Evolutionary conservation across 2,329 filamentous ascomycete species (phyloP).

Genomic region (Kalaharituber pfeilii): DNA sequence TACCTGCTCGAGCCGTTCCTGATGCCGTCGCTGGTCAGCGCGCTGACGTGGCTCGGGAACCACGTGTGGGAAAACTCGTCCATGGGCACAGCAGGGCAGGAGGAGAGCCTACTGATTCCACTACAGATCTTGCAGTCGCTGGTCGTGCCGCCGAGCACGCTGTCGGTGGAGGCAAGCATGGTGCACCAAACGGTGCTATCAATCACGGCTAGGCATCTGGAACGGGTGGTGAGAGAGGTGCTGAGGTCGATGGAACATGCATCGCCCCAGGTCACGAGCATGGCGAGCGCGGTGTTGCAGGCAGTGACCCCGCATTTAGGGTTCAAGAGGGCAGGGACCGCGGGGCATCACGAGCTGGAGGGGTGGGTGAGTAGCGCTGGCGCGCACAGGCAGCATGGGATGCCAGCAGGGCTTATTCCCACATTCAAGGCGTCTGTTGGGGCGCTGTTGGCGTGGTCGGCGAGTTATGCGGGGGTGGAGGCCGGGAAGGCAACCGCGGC

Average conservation of each 20-base stretch:
- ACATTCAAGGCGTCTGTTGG: not conserved
- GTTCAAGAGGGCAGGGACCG: constrained; percentile 43
- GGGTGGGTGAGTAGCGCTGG: constrained; percentile 39
- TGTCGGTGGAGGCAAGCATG: constrained; percentile 48
- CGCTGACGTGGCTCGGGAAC: constrained; percentile 52
- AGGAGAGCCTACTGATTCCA: constrained; percentile 25
- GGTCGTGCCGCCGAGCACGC: constrained; percentile 51
- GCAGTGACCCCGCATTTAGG: constrained; percentile 31
- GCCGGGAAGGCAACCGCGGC: not conserved
- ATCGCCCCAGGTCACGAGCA: constrained; percentile 30
- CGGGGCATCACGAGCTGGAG: constrained; percentile 50
- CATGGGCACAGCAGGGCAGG: constrained; percentile 40
- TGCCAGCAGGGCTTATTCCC: not conserved
- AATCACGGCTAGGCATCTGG: constrained; percentile 20
- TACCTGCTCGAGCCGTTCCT: constrained; percentile 65
- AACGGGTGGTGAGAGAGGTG: constrained; percentile 20
- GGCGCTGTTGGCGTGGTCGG: not conserved
- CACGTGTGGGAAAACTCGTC: constrained; percentile 50
- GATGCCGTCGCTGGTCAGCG: constrained; percentile 58
- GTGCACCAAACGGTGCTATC: constrained; percentile 21
- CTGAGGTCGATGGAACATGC: constrained; percentile 6
- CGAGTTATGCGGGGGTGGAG: not conserved
- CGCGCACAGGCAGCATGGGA: not conserved
- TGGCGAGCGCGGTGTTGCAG: not conserved
- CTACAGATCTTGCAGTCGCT: constrained; percentile 51